A percentile compares a stretch with the other conserved stretches of the same genome.
phyloP scores from a whole-genome alignment of 495 filamentous ascomycete genomes.

The Penicillium cinerascens region DNA sequence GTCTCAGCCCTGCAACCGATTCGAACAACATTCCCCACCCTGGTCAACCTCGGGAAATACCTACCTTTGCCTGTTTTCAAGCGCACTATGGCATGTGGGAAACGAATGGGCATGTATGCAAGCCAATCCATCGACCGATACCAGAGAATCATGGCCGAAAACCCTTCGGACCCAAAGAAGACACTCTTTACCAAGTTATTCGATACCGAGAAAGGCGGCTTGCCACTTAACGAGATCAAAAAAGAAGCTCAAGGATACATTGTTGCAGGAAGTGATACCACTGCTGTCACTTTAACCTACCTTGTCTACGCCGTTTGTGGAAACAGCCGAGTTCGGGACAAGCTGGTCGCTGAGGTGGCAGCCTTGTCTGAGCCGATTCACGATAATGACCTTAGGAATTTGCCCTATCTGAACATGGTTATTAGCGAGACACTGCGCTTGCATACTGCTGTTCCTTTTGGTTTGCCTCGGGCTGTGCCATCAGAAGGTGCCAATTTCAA shows the following conservation, averaged over 20 bases:
- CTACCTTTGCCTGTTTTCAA: slow-evolving; percentile 16
- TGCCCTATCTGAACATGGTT: slow-evolving; percentile 39
- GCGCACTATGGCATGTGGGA: slow-evolving; percentile 49
- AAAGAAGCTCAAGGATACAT: slow-evolving; percentile 45
- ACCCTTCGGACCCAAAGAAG: slow-evolving; percentile 33
- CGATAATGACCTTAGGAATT: slow-evolving; percentile 33
- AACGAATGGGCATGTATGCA: slow-evolving; percentile 36
- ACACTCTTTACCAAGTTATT: slow-evolving; percentile 49
- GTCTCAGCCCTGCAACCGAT: slow-evolving; percentile 26
- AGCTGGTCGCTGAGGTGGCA: slow-evolving; percentile 41
- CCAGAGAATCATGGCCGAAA: slow-evolving; percentile 33
- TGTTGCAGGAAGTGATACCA: slow-evolving; percentile 52
- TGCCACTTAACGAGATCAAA: slow-evolving; percentile 36
- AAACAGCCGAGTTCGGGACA: slow-evolving; percentile 28
- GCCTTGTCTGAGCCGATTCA: slow-evolving; percentile 29
- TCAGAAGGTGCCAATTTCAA: slow-evolving; percentile 22
- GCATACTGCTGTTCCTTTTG: slow-evolving; percentile 47
- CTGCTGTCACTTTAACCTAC: slow-evolving; percentile 43
- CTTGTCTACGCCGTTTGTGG: slow-evolving; percentile 34
- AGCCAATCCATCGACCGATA: slow-evolving; percentile 40
- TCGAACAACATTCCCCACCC: slow-evolving; percentile 32
- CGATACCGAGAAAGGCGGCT: slow-evolving; percentile 33
- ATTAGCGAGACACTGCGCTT: slow-evolving; percentile 53
- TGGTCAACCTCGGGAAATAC: slow-evolving; percentile 16
- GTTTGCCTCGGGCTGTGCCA: slow-evolving; percentile 37